Conservation (phyloP, 768 basidiomycete species). For the Suillus ampliporus region DNA sequence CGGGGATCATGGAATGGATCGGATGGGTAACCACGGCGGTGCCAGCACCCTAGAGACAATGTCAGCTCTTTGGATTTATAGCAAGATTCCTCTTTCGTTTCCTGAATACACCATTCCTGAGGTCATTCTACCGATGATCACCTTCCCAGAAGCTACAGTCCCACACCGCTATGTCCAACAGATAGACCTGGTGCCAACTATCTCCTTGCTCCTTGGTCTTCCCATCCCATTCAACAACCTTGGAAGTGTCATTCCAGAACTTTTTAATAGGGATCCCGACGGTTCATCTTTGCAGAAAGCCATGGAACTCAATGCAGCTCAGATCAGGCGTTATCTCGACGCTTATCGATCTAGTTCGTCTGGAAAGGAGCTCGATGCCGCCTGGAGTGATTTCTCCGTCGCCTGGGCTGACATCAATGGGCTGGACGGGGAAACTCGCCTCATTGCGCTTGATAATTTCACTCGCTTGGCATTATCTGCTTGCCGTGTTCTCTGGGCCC, state of each 20-base stretch:
- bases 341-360: constrained; percentile 75
- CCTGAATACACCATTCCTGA: constrained; percentile 46
- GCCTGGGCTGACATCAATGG: constrained; percentile 48
- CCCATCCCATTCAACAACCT: constrained; percentile 97
- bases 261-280: constrained; percentile 66
- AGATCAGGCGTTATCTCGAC: constrained; percentile 78
- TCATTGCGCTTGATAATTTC: constrained; percentile 27
- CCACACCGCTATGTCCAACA: constrained; percentile 80
- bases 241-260: constrained; percentile 88
- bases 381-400: constrained; percentile 58
- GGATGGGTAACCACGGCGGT: constrained; percentile 93
- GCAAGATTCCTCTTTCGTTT: constrained; percentile 65
- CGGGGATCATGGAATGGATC: constrained; percentile 98
- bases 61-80: constrained; percentile 90
- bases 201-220: constrained; percentile 88
- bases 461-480: constrained; percentile 48
- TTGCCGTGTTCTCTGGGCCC: constrained; percentile 92
- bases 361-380: constrained; percentile 74
- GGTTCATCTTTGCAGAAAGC: constrained; percentile 58
- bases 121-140: constrained; percentile 55
- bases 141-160: constrained; percentile 62
- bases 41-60: constrained; percentile 87
- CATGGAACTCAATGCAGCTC: constrained; percentile 70
- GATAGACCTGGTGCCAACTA: constrained; percentile 89
- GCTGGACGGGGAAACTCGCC: constrained; percentile 24